Evolutionary conservation across 805 yeast genomes (phyloP).

Genomic region (Torulaspora maleeae): DNA sequence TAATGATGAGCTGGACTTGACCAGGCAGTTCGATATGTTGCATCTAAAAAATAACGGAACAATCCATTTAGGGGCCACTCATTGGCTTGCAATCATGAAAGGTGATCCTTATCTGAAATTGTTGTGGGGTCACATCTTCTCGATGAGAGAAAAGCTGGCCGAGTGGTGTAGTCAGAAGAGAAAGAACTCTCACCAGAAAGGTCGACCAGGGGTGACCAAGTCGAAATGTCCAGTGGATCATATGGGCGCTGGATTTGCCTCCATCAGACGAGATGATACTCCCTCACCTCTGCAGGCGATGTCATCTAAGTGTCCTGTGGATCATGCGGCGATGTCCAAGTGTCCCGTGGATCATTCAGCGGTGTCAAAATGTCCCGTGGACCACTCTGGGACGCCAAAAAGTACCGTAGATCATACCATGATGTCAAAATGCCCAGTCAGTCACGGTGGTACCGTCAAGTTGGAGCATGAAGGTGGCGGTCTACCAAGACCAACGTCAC

Average conservation of each 20-base stretch:
- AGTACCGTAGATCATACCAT: slow-evolving; percentile 23
- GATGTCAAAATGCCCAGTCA: slow-evolving; percentile 23
- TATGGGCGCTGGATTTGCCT: slow-evolving; percentile 4
- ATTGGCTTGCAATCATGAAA: slow-evolving; percentile 56
- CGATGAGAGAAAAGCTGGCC: slow-evolving; percentile 37
- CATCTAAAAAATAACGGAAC: slow-evolving; percentile 43
- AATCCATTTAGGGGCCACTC: slow-evolving; percentile 47
- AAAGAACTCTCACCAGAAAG: slow-evolving; percentile 11
- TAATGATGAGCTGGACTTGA: slow-evolving; percentile 37
- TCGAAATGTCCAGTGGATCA: slow-evolving; percentile 32
- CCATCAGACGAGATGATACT: slow-evolving; percentile 2
- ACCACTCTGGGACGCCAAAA: slow-evolving; percentile 7
- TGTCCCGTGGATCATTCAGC: slow-evolving; percentile 17
- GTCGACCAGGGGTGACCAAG: slow-evolving; percentile 25
- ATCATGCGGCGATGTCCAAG: slow-evolving; percentile 23
- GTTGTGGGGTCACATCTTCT: slow-evolving; percentile 48
- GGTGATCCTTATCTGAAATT: slow-evolving; percentile 54
- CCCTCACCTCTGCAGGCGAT: slow-evolving; percentile 3
- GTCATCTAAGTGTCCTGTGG: slow-evolving; percentile 13
- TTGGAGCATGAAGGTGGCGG: slow-evolving; percentile 1
- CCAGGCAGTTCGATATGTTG: slow-evolving; percentile 43
- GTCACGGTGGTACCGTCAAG: slow-evolving; percentile 11
- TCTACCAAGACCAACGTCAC: slow-evolving; percentile 9
- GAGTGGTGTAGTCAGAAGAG: slow-evolving; percentile 34
- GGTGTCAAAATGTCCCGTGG: slow-evolving; percentile 6